Evolutionary conservation across 2,329 filamentous ascomycete species (phyloP), one percentile per base, ranked within the genome.

Genomic region (Hymenoscyphus fraxineus): DNA sequence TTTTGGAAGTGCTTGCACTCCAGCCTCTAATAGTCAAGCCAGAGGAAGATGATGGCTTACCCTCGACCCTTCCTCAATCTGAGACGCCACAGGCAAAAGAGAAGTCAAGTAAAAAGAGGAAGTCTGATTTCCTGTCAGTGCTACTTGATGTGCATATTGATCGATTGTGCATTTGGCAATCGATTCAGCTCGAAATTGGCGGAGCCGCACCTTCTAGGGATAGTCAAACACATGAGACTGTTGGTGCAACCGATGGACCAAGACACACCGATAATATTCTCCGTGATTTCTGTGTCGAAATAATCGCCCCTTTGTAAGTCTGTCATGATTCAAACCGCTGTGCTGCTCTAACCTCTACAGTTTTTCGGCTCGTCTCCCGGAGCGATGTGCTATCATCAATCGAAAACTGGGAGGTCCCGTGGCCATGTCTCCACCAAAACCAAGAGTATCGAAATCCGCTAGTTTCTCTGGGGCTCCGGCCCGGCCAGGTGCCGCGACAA

Each of bases 91-190:
- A 68, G n/a, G 59, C 60, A 1, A 73, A 73, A 38, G 67, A 69
- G 9, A 70, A 68, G 55, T 54, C 64, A n/a, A 22, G 59, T 4
- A 75, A 69, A 72, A 73, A 69, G 67, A 78, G 70, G 70, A 77
- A 71, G 67, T 60, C 70, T 3, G 84, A 89, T 68, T 87, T 92
- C 69, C 78, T 91, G 6, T 82, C 83, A 0, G 78, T 87, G 7
- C 80, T 91, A 22, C 79, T 93, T 4, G 91, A 94, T 72, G 80
- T 92, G 0, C 84, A 93, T 60, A 85, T 91, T 7, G 91, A 95
- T 75, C 87, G 89, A 58, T 79, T 95, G 31, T 92, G 89, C 71
- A 95, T 95, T 65, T 94, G 91, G 91, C 89, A 93, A 73, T 92
- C 90, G 3, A 88, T 91, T 7, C 86, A 87, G 41, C 78, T 86